Base-by-base conservation (phyloP, 2,329 filamentous ascomycete genomes). In the Penicillium janthinellum region DNA sequence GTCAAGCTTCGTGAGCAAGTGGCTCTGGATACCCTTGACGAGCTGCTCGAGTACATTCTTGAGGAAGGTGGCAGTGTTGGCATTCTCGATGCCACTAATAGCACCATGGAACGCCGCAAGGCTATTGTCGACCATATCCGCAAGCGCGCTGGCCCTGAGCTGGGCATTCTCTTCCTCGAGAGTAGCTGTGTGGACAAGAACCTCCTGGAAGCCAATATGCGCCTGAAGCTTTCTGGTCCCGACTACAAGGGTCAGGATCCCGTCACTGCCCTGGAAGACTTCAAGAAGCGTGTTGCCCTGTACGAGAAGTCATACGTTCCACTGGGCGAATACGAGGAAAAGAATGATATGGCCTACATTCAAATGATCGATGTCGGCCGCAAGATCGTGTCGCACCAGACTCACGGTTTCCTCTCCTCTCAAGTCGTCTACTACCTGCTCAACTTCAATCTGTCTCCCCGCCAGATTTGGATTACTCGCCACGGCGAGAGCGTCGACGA, bases 361-460 rank as follows among this genome's bases (percentile, higher is more conserved):
- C 92, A 91, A 81, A 96, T 98, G 90, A 91, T 98, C 65, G 95
- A 99, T 75, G 95, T 99, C 2, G 95, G 95, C 44, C 88, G 94
- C 62, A 99, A 99, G 77, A 85, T 98, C 61, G 88, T 98, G 45
- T 90, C 94, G 49, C 90, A 96, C 74, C 90, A 95, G 63, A 88
- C 97, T 61, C 90, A 90, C 66, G 95, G 95, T 5, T 99, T 99
- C 76, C 83, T 99, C 51, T 92, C 92, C 58, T 91, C 90, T 41
- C 91, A 95, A 63, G 95, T 96, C 57, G 92, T 95, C 58, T 96
- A 93, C 65, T 99, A 98, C 71, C 84, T 99, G 10, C 90, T 95
- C 48, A 98, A 96, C 68, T 99, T 99, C 83, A 98, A 99, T 70
- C 84, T 99, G 15, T 91, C 94, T 0, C 93, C 95, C 0, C 86